These are phyloP conservation scores for Iris macrosiphon DNA, from an alignment of 106 monocot genomes.

Conservation along the genomic window DNA sequence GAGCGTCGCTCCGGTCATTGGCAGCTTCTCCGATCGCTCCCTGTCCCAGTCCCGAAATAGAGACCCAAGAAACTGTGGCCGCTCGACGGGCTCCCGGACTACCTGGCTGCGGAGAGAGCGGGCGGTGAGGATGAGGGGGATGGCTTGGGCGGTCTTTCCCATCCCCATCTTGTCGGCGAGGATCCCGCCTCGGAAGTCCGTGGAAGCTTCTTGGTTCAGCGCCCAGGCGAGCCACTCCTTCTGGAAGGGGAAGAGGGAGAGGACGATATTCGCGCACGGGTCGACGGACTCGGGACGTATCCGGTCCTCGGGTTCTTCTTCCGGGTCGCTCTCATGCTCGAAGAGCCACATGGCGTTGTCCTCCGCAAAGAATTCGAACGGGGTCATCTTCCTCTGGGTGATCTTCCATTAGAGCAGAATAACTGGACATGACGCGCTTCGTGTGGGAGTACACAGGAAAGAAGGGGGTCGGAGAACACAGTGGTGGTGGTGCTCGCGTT, in stretches of 20 bases:
- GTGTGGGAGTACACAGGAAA: too few species aligned
- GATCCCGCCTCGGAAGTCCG: slow-evolving; percentile 52
- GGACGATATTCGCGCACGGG: slow-evolving; percentile 41
- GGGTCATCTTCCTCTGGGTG: too few species aligned
- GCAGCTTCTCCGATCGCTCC: neutral
- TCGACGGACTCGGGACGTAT: slow-evolving; percentile 25
- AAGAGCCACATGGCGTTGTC: slow-evolving; percentile 51
- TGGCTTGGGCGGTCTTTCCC: slow-evolving; percentile 95
- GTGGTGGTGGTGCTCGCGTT: too few species aligned
- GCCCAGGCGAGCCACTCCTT: slow-evolving; percentile 95
- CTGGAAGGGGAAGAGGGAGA: slow-evolving; percentile 70
- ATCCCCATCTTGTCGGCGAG: slow-evolving; percentile 96
- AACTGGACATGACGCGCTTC: too few species aligned
- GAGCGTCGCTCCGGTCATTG: slow-evolving; percentile 57
- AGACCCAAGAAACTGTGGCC: too few species aligned
- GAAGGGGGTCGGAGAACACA: too few species aligned
- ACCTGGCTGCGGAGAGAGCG: slow-evolving; percentile 8
- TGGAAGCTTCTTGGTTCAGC: slow-evolving; percentile 60
- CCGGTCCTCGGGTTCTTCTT: neutral
- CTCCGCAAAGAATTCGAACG: too few species aligned
- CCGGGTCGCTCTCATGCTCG: slow-evolving; percentile 1
- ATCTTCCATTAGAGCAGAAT: too few species aligned
- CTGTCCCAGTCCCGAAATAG: neutral
- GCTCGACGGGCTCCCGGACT: too few species aligned
- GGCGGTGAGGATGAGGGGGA: slow-evolving; percentile 68